Evolutionary conservation across 2,329 filamentous ascomycete species (phyloP).

Genomic region (Lanzia echinophila): DNA sequence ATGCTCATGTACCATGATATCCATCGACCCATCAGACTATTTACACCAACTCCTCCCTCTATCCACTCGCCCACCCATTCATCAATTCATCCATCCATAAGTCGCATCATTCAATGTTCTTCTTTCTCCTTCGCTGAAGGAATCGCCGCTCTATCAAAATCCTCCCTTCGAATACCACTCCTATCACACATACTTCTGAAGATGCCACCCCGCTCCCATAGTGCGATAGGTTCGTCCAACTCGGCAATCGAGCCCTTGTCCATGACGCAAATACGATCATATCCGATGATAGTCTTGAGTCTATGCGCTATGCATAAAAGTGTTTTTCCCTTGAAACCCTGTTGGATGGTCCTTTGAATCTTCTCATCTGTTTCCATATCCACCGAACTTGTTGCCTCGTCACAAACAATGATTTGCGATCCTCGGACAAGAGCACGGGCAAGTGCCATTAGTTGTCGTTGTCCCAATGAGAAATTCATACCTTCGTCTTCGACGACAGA

Average conservation of each 20-base stretch:
- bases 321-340: constrained; percentile 79
- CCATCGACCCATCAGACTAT: not conserved
- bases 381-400: constrained; percentile 88
- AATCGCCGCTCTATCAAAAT: constrained; percentile 18
- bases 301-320: constrained; percentile 89
- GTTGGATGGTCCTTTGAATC: constrained; percentile 83
- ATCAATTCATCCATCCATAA: not conserved
- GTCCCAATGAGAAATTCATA: constrained; percentile 89
- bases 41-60: not conserved
- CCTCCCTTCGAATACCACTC: constrained; percentile 41
- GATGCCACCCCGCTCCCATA: constrained; percentile 71
- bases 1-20: not conserved
- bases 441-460: constrained; percentile 91
- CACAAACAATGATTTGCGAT: constrained; percentile 89
- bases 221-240: constrained; percentile 65
- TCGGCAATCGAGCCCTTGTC: constrained; percentile 83
- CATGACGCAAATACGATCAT: constrained; percentile 97
- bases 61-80: no score
- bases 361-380: constrained; percentile 97
- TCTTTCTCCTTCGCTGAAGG: not conserved
- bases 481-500: constrained; percentile 86
- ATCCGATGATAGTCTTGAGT: constrained; percentile 84
- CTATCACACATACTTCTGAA: constrained; percentile 66
- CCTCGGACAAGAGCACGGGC: constrained; percentile 83
- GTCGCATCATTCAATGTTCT: not conserved